Base-by-base conservation (phyloP, 108 stramenopile species). In the Cyclostephanos invisitatus region DNA sequence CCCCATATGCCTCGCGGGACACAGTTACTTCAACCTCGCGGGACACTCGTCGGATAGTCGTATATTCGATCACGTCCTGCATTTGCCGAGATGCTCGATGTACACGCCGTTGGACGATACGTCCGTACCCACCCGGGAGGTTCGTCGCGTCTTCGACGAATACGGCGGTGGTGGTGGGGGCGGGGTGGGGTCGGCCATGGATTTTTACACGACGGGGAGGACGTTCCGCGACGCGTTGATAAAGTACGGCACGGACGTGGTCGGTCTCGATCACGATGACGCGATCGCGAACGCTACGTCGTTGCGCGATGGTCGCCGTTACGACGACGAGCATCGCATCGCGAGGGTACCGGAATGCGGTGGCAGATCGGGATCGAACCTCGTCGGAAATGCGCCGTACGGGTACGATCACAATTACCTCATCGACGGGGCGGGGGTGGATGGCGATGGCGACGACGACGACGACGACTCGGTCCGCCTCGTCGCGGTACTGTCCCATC, bases 361-460 rank as follows among this genome's bases (percentile, higher is more conserved):
- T 49, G 57, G 63, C 8, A 50, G 49, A 2, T 40, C 64, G 21
- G 66, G 73, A 29, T 61, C 54, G 44, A 70, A 69, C 28, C 60
- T 74, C 14, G 67, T 44, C 50, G 61, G 62, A 1, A 60, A 27
- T 12, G 22, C 38, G 46, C 84, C 88, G 17, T 88, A 83, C 64
- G 92, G 92, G n/a, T 82, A 87, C 67, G 92, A 94, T 81, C 92
- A 94, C 85, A 94, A 91, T 47, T 94, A 89, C 65, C 83, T 87
- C 5, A 84, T 91, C 66, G 62, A 66, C 12, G 44, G n/a, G n/a
- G n/a, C n/a, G n/a, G n/a, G n/a, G n/a, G n/a, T n/a, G n/a, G n/a
- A n/a, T n/a, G n/a, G n/a, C n/a, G n/a, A n/a, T n/a, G n/a, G 44
- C 29, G 3, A 14, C 8, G 28, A 28, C 56, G 64, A 69, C 7